These are phyloP conservation scores for Xanthoconium stramineum DNA, from an alignment of 768 basidiomycete genomes.

Conservation along the genomic window DNA sequence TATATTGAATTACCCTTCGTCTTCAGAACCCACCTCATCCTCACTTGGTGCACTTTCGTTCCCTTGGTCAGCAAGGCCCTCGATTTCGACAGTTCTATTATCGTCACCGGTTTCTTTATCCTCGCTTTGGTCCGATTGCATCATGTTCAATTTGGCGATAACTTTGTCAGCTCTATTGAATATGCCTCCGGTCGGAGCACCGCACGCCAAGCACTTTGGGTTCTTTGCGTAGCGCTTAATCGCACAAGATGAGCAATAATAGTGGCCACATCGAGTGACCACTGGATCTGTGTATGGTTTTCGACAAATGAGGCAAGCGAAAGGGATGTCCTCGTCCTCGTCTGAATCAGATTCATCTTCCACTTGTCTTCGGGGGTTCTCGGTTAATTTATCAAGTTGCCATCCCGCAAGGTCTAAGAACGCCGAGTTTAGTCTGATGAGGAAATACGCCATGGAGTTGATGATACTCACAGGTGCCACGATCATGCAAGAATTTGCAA, in stretches of 20 bases:
- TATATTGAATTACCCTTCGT: constrained; percentile 24
- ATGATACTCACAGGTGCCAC: constrained; percentile 77
- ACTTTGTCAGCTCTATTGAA: constrained; percentile 96
- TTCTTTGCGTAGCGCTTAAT: constrained; percentile 94
- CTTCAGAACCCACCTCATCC: constrained; percentile 28
- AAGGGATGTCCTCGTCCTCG: constrained; percentile 88
- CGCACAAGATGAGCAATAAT: constrained; percentile 93
- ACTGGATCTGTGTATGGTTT: constrained; percentile 94
- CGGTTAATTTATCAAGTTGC: constrained; percentile 95
- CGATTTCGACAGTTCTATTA: constrained; percentile 51
- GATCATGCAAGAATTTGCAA: constrained; percentile 98
- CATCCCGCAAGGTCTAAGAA: constrained; percentile 88
- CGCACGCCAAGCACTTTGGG: constrained; percentile 93
- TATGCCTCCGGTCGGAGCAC: constrained; percentile 89
- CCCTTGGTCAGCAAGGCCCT: constrained; percentile 45
- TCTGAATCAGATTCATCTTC: constrained; percentile 61
- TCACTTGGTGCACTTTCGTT: constrained; percentile 27
- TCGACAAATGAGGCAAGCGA: constrained; percentile 97
- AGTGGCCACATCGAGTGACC: constrained; percentile 94
- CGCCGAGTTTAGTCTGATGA: constrained; percentile 8
- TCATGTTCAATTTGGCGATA: constrained; percentile 80
- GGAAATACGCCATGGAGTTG: neutral
- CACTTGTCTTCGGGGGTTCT: constrained; percentile 60
- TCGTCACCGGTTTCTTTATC: constrained; percentile 41
- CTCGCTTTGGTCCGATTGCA: constrained; percentile 52